These are phyloP conservation scores for Botrytis fragariae DNA, from an alignment of 2,329 filamentous ascomycete species.

Conservation along the genomic window DNA sequence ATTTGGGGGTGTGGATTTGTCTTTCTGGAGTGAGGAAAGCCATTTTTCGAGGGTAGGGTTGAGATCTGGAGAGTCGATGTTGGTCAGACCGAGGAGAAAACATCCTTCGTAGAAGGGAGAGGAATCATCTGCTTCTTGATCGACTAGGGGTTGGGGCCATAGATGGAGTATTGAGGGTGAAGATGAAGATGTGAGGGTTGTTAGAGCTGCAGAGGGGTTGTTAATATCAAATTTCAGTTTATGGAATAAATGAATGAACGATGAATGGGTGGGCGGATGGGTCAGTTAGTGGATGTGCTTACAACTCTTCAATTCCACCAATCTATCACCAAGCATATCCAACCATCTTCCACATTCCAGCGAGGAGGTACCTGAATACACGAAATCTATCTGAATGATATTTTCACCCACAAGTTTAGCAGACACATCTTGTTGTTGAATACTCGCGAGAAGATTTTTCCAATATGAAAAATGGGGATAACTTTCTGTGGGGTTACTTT, in stretches of 20 bases:
- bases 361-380: slow-evolving; percentile 25
- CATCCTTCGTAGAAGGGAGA: background rate
- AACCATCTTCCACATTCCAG: slow-evolving; percentile 14
- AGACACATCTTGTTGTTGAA: background rate
- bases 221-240: background rate
- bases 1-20: background rate
- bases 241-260: background rate
- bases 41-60: background rate
- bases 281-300: background rate
- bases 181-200: background rate
- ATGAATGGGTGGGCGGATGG: background rate
- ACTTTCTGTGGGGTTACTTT: background rate
- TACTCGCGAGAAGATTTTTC: background rate
- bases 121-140: background rate
- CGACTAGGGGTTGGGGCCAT: background rate
- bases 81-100: background rate
- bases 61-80: background rate
- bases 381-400: slow-evolving; percentile 19
- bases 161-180: background rate
- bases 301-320: background rate
- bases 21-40: background rate
- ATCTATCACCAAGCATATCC: background rate
- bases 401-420: background rate
- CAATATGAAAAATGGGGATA: background rate
- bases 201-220: background rate